These are phyloP conservation scores for Rhodosporidiobolus odoratus DNA, from an alignment of 768 basidiomycete genomes.

Conservation along the genomic window DNA sequence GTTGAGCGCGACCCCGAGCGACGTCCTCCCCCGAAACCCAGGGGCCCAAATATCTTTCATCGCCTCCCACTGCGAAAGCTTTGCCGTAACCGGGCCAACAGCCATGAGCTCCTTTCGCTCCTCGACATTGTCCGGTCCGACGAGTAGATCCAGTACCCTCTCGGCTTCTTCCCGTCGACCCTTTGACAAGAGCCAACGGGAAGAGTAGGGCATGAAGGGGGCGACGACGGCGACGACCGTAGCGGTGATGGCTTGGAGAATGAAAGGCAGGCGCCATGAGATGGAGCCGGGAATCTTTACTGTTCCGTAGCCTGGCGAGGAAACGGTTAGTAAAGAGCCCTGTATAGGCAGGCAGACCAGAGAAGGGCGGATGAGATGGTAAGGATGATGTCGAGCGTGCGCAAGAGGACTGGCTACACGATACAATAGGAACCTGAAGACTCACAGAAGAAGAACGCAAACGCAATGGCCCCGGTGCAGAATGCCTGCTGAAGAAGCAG, in stretches of 20 bases:
- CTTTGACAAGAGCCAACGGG: slow-evolving; percentile 49
- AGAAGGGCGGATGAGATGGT: neutral
- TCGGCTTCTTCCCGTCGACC: slow-evolving; percentile 48
- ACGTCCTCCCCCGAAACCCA: slow-evolving; percentile 44
- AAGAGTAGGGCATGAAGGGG: slow-evolving; percentile 48
- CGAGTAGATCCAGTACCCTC: slow-evolving; percentile 34
- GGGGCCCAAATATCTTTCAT: slow-evolving; percentile 44
- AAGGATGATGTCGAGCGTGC: neutral
- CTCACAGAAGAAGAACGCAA: slow-evolving; percentile 49
- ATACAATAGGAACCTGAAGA: neutral
- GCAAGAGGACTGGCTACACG: too few species aligned
- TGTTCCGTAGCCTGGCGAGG: slow-evolving; percentile 40
- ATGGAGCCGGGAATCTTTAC: slow-evolving; percentile 44
- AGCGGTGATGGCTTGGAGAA: slow-evolving; percentile 15
- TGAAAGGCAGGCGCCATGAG: slow-evolving; percentile 50
- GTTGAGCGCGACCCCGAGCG: slow-evolving; percentile 49
- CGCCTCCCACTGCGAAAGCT: slow-evolving; percentile 24
- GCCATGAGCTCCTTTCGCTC: slow-evolving; percentile 34
- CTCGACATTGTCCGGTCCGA: slow-evolving; percentile 45
- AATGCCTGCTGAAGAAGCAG: slow-evolving; percentile 51
- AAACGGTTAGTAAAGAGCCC: neutral
- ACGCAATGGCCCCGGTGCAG: slow-evolving; percentile 34
- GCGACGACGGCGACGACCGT: slow-evolving; percentile 43
- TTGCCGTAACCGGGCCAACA: neutral
- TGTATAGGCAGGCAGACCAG: too few species aligned